Evolutionary conservation across 2,329 filamentous ascomycete species (phyloP).

Genomic region (Leptographium lundbergii): DNA sequence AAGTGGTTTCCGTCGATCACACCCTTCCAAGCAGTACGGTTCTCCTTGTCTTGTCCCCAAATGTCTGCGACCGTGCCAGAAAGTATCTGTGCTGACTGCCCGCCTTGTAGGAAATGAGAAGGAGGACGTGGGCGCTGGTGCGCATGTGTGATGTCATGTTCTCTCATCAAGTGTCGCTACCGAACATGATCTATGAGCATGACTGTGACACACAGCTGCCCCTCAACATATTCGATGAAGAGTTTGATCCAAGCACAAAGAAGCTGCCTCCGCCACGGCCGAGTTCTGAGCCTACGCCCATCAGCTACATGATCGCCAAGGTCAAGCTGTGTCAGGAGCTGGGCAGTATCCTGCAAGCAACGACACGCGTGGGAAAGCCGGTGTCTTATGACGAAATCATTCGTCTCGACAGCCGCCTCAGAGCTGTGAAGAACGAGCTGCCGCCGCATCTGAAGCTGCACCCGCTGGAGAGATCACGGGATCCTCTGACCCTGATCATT

Average conservation of each 20-base stretch:
- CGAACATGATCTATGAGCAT: constrained; percentile 57
- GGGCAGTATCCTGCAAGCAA: constrained; percentile 57
- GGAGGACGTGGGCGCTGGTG: constrained; percentile 56
- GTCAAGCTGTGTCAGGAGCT: constrained; percentile 55
- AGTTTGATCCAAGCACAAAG: constrained; percentile 58
- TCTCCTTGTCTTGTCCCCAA: background rate
- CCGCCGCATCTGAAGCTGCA: constrained; percentile 71
- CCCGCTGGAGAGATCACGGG: constrained; percentile 60
- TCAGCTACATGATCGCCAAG: constrained; percentile 70
- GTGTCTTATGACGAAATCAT: constrained; percentile 53
- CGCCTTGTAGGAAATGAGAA: constrained; percentile 49
- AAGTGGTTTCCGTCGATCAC: constrained; percentile 60
- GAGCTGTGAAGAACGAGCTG: constrained; percentile 51
- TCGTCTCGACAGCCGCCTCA: constrained; percentile 46
- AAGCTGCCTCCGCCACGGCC: constrained; percentile 55
- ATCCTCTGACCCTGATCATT: constrained; percentile 75
- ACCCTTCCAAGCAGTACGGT: constrained; percentile 55
- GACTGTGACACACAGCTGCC: constrained; percentile 67
- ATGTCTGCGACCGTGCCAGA: background rate
- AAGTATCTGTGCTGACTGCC: background rate
- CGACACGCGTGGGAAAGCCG: constrained; percentile 40
- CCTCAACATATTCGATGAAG: constrained; percentile 70
- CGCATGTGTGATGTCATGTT: constrained; percentile 64
- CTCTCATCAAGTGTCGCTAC: constrained; percentile 58
- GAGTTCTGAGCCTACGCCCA: constrained; percentile 57